These are phyloP conservation scores for Candida maris DNA, from an alignment of 805 yeast species.

Conservation along the genomic window DNA sequence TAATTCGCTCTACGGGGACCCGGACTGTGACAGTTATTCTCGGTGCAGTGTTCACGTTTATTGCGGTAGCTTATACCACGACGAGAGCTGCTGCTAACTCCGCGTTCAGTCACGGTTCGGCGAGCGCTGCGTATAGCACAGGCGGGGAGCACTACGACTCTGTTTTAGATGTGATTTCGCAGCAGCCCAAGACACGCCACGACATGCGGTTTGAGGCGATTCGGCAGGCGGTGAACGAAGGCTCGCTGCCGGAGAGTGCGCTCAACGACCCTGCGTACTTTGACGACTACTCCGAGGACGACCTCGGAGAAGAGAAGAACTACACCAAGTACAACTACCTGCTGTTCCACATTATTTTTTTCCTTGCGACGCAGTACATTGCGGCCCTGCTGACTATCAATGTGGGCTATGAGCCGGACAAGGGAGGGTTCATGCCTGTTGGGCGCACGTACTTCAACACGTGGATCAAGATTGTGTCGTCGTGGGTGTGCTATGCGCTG, in stretches of 20 bases:
- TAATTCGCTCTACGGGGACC: slow-evolving; percentile 84
- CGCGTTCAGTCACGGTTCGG: slow-evolving; percentile 45
- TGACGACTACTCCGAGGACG: slow-evolving; percentile 35
- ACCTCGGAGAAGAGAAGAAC: slow-evolving; percentile 54
- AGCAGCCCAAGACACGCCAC: slow-evolving; percentile 50
- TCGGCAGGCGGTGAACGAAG: slow-evolving; percentile 93
- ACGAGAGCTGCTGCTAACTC: slow-evolving; percentile 92
- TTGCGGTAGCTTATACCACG: slow-evolving; percentile 95
- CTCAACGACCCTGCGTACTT: slow-evolving; percentile 68
- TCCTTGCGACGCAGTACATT: slow-evolving; percentile 94
- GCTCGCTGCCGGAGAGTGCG: slow-evolving; percentile 91
- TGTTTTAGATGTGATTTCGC: slow-evolving; percentile 38
- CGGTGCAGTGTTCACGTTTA: slow-evolving; percentile 90
- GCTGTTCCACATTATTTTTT: slow-evolving; percentile 85
- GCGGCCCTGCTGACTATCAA: slow-evolving; percentile 91
- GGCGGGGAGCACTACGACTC: slow-evolving; percentile 38
- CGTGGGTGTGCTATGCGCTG: slow-evolving; percentile 85
- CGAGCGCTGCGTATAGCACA: slow-evolving; percentile 16
- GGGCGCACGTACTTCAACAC: slow-evolving; percentile 95
- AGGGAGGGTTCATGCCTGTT: slow-evolving; percentile 91
- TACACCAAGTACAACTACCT: slow-evolving; percentile 80
- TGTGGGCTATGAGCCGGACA: slow-evolving; percentile 77
- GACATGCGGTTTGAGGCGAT: slow-evolving; percentile 86
- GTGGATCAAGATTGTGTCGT: slow-evolving; percentile 88
- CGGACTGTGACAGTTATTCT: slow-evolving; percentile 81